These are phyloP conservation scores for Hypoxylon rickii DNA, from an alignment of 495 filamentous ascomycete genomes.

Conservation along the genomic window DNA sequence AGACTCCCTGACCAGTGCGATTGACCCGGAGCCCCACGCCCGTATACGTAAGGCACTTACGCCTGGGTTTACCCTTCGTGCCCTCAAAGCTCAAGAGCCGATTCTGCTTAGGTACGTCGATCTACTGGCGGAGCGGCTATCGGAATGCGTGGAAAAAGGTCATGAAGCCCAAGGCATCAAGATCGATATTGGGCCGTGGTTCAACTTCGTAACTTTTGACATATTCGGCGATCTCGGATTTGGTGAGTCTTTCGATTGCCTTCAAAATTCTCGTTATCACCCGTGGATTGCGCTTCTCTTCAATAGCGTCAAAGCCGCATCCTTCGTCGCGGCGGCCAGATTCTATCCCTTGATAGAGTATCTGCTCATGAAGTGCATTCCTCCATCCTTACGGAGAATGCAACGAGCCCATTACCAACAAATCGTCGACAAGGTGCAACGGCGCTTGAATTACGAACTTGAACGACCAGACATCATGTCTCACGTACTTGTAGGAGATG, in stretches of 20 bases:
- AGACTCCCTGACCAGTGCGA: too few species aligned
- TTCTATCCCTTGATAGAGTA: slow-evolving; percentile 40
- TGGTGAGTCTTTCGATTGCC: slow-evolving; percentile 55
- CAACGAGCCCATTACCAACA: slow-evolving; percentile 40
- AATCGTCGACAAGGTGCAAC: slow-evolving; percentile 48
- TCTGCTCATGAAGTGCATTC: slow-evolving; percentile 38
- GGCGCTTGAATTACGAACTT: slow-evolving; percentile 38
- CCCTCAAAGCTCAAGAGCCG: too few species aligned
- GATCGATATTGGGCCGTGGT: slow-evolving; percentile 52
- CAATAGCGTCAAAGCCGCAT: slow-evolving; percentile 37
- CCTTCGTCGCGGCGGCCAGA: slow-evolving; percentile 34
- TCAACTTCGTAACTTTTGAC: slow-evolving; percentile 62
- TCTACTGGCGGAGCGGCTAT: too few species aligned
- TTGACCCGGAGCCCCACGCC: too few species aligned
- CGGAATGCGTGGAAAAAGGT: too few species aligned
- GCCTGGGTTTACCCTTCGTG: too few species aligned
- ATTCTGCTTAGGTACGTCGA: too few species aligned
- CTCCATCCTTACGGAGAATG: slow-evolving; percentile 34
- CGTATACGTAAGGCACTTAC: too few species aligned
- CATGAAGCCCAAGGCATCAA: too few species aligned
- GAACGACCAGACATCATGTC: slow-evolving; percentile 34
- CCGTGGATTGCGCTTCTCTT: slow-evolving; percentile 49
- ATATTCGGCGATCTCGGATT: slow-evolving; percentile 63
- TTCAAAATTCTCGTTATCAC: slow-evolving; percentile 50
- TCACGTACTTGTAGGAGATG: slow-evolving; percentile 10